Percentiles rank a stretch among this genome's conserved stretches.
Conservation (phyloP, 345 rosid genomes). For the Camelina neglecta region DNA sequence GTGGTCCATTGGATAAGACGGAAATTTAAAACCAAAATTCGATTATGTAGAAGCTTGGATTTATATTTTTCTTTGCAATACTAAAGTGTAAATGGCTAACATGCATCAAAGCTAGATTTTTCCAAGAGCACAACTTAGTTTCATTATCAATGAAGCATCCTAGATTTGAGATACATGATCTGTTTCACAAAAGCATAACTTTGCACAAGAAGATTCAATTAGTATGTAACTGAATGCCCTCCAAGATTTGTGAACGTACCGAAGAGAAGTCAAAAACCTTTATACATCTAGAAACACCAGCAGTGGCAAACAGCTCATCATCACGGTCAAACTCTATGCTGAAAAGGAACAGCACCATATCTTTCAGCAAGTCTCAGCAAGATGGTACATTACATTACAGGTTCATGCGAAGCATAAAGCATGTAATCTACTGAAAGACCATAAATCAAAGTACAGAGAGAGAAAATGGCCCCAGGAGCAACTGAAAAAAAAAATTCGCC, state of each 20-base stretch:
- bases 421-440: background rate
- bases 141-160: slow-evolving; percentile 25
- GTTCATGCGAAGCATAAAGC: slow-evolving; percentile 29
- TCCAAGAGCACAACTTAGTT: slow-evolving; percentile 5
- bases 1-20: slow-evolving; percentile 7
- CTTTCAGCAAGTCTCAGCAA: slow-evolving; percentile 22
- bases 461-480: background rate
- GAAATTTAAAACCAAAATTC: background rate
- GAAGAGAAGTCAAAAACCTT: slow-evolving; percentile 93
- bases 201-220: slow-evolving; percentile 7
- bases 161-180: slow-evolving; percentile 24
- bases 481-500: background rate
- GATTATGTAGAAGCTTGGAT: slow-evolving; percentile 12
- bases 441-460: slow-evolving; percentile 22
- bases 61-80: slow-evolving; percentile 10
- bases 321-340: slow-evolving; percentile 99
- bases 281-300: slow-evolving; percentile 95
- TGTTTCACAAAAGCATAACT: slow-evolving; percentile 19
- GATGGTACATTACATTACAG: slow-evolving; percentile 9
- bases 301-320: slow-evolving; percentile 95
- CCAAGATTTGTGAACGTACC: slow-evolving; percentile 52
- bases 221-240: slow-evolving; percentile 6
- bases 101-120: slow-evolving; percentile 24
- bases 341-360: slow-evolving; percentile 40
- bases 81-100: slow-evolving; percentile 21